These are phyloP conservation scores for Curvularia sp. DNA, from an alignment of 2,329 filamentous ascomycete species.

Conservation along the genomic window DNA sequence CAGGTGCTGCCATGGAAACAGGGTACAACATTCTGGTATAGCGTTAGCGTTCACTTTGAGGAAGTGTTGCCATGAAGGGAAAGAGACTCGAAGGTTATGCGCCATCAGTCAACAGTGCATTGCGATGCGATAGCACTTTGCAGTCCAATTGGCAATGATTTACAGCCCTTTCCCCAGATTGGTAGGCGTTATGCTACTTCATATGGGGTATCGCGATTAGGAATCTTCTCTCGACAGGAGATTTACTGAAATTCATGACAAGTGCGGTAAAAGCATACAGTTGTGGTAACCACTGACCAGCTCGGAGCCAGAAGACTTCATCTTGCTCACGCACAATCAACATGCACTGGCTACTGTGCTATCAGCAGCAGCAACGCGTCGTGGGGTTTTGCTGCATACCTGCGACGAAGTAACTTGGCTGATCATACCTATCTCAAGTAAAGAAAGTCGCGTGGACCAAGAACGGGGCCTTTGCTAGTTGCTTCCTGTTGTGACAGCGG, in stretches of 20 bases:
- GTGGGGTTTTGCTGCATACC: conserved; percentile 5
- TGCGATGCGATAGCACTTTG: conserved; percentile 31
- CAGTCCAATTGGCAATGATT: conserved; percentile 27
- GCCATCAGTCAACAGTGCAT: conserved; percentile 22
- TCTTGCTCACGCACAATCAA: conserved; percentile 25
- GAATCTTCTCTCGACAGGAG: conserved; percentile 29
- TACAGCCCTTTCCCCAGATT: conserved; percentile 28
- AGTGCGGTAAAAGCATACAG: conserved; percentile 26
- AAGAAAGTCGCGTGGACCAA: conserved; percentile 24
- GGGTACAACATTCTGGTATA: conserved; percentile 20
- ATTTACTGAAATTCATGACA: conserved; percentile 23
- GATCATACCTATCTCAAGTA: conserved; percentile 35
- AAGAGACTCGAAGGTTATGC: not conserved
- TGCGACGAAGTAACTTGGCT: conserved; percentile 28
- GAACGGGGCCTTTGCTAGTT: conserved; percentile 32
- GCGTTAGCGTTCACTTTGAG: not conserved
- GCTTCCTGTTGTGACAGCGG: conserved; percentile 30
- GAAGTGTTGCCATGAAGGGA: not conserved
- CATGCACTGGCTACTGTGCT: conserved; percentile 15
- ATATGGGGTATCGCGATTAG: conserved; percentile 23
- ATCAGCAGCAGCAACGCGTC: conserved; percentile 14
- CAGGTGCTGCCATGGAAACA: conserved; percentile 29
- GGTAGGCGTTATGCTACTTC: conserved; percentile 23
- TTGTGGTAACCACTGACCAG: not conserved
- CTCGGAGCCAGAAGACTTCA: conserved; percentile 26